phyloP scores from a whole-genome alignment of 1,284 basidiomycete genomes.

The Inonotus obliquus region DNA sequence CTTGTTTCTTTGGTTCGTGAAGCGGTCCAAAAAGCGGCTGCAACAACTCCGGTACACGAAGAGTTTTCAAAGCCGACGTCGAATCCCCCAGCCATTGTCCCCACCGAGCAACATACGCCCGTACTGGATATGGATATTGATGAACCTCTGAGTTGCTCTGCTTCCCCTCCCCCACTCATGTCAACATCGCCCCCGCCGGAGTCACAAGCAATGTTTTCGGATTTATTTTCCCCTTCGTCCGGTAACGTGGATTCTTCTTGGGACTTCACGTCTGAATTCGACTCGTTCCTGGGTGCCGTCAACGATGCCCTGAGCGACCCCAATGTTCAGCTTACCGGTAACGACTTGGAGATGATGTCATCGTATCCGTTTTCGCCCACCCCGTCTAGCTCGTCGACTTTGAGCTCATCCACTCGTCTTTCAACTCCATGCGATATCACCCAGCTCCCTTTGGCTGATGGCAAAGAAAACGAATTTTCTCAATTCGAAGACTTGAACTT shows the following conservation, averaged over 20 bases:
- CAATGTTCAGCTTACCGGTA: neutral
- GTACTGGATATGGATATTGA: neutral
- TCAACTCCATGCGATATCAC: constrained; percentile 14
- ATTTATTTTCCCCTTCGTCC: neutral
- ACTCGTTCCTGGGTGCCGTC: constrained; percentile 9
- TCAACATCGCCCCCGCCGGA: neutral
- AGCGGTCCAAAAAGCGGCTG: constrained; percentile 50
- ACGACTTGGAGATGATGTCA: constrained; percentile 5
- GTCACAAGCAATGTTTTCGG: neutral
- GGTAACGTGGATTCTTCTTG: neutral
- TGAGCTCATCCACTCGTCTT: constrained; percentile 14
- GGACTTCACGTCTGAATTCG: constrained; percentile 2
- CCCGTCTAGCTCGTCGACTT: constrained; percentile 5
- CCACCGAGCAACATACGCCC: neutral
- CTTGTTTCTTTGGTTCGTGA: constrained; percentile 54
- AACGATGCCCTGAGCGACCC: constrained; percentile 3
- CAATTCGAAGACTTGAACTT: constrained; percentile 6
- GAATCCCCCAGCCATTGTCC: neutral
- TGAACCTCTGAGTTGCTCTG: neutral
- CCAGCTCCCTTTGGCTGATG: neutral
- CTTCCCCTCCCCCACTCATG: neutral
- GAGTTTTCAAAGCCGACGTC: constrained; percentile 6
- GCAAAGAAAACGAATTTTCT: constrained; percentile 7
- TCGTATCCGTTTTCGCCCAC: constrained; percentile 3
- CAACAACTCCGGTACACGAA: constrained; percentile 36